These are phyloP conservation scores for Sporormia fimetaria DNA, from an alignment of 495 filamentous ascomycete species.

Conservation along the genomic window DNA sequence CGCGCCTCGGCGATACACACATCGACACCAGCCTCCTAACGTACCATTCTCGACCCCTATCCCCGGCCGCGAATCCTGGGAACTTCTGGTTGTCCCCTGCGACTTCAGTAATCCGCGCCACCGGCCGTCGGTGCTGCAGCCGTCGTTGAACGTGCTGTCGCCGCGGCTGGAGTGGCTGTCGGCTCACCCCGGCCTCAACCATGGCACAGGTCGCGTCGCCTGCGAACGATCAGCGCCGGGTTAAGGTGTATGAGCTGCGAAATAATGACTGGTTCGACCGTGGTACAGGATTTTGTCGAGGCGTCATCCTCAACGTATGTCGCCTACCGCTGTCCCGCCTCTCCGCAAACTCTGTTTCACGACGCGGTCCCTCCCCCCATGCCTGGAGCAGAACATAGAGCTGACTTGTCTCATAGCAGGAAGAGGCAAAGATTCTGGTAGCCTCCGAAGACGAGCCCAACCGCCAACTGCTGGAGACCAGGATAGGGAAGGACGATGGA, in stretches of 20 bases:
- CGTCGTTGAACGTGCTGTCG: conserved; percentile 24
- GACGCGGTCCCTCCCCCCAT: conserved; percentile 5
- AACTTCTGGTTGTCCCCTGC: no score
- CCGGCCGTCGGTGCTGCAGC: conserved; percentile 11
- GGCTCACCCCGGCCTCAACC: conserved; percentile 18
- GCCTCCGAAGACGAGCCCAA: conserved; percentile 85
- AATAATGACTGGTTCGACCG: conserved; percentile 99
- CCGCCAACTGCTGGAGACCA: conserved; percentile 74
- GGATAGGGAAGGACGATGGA: conserved; percentile 84
- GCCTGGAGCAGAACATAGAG: background rate
- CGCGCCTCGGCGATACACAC: background rate
- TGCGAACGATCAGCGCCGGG: conserved; percentile 81
- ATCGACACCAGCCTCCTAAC: conserved; percentile 13
- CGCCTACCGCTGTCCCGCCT: background rate
- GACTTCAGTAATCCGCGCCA: conserved; percentile 5
- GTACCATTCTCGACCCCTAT: conserved; percentile 9
- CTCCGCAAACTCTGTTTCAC: conserved; percentile 8
- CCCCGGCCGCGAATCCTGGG: conserved; percentile 1
- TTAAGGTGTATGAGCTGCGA: conserved; percentile 96
- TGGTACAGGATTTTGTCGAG: conserved; percentile 90
- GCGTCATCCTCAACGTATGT: conserved; percentile 66
- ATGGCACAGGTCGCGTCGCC: conserved; percentile 85
- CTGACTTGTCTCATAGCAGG: conserved; percentile 35
- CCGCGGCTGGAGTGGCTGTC: conserved; percentile 28
- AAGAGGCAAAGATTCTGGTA: conserved; percentile 80